A percentile compares a stretch with the other conserved stretches of the same genome.
phyloP scores from a whole-genome alignment of 306 rosid genomes.

The Medicago lupulina region DNA sequence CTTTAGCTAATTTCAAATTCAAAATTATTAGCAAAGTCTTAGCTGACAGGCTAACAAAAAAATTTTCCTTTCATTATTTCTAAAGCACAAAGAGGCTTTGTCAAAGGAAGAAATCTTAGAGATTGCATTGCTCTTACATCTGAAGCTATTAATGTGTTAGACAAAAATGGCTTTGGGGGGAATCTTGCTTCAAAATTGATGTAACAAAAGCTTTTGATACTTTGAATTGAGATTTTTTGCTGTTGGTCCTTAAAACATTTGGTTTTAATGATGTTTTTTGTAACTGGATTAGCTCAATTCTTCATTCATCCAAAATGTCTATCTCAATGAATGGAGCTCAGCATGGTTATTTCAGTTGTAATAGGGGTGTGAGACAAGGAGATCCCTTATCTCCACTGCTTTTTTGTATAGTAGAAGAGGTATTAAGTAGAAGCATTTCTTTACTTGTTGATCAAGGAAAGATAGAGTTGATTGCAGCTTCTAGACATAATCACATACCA shows the following conservation, averaged over 20 bases:
- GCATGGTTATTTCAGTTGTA: background rate
- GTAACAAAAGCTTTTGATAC: background rate
- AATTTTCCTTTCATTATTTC: background rate
- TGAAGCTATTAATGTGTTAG: no score
- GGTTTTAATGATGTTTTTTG: background rate
- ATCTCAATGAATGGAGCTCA: no score
- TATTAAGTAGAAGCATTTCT: background rate
- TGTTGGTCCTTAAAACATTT: background rate
- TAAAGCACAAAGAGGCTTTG: background rate
- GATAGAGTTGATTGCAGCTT: no score
- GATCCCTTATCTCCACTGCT: background rate
- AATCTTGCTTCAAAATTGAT: background rate
- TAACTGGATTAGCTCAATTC: background rate
- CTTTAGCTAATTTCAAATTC: background rate
- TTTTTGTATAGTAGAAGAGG: background rate
- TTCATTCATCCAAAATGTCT: background rate
- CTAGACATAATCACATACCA: no score
- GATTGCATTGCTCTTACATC: background rate
- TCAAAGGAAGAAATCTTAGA: background rate
- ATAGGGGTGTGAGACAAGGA: background rate
- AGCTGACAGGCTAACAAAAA: background rate
- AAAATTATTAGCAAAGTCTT: no score
- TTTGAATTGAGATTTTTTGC: background rate
- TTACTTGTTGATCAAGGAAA: background rate
- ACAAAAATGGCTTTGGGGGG: background rate